A percentile compares a stretch with the other conserved stretches of the same genome.
phyloP scores from a whole-genome alignment of 371 early-diverging fungal species.

The Lichtheimia hyalospora region DNA sequence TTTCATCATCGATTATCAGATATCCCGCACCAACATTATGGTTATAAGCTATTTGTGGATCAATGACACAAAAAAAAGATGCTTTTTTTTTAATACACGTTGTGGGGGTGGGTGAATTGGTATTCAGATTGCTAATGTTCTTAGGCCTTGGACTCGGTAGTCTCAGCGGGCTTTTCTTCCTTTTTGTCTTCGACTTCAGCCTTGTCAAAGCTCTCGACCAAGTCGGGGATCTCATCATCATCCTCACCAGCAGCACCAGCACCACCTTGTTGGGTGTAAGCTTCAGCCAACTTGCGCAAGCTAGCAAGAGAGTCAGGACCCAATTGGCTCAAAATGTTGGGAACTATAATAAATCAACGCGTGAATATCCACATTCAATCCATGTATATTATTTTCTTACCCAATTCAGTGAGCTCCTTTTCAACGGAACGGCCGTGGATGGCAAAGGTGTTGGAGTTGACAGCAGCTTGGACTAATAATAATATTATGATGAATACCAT shows the following conservation, averaged over 20 bases:
- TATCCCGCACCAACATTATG: no score
- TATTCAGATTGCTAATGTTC: slow-evolving; percentile 1
- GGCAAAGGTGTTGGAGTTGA: slow-evolving; percentile 89
- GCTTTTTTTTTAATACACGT: neutral
- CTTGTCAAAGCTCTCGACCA: slow-evolving; percentile 67
- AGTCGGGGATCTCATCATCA: slow-evolving; percentile 78
- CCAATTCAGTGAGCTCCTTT: slow-evolving; percentile 89
- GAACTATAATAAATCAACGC: slow-evolving; percentile 46
- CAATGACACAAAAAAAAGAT: neutral
- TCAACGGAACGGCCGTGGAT: slow-evolving; percentile 86
- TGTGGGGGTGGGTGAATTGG: neutral
- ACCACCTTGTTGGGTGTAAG: slow-evolving; percentile 68
- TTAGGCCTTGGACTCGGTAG: slow-evolving; percentile 15
- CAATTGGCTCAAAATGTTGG: slow-evolving; percentile 93
- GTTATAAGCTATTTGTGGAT: no score
- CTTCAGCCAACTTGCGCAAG: slow-evolving; percentile 87
- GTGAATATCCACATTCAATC: neutral
- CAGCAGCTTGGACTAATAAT: slow-evolving; percentile 75
- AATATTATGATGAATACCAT: no score
- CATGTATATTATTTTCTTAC: slow-evolving; percentile 16
- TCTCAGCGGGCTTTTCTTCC: slow-evolving; percentile 23
- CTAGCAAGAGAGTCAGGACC: slow-evolving; percentile 92
- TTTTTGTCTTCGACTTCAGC: slow-evolving; percentile 48
- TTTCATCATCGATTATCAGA: no score
- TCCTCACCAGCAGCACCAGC: slow-evolving; percentile 51